Evolutionary conservation across 345 rosid genomes (phyloP).

Genomic region (Populus simonii): DNA sequence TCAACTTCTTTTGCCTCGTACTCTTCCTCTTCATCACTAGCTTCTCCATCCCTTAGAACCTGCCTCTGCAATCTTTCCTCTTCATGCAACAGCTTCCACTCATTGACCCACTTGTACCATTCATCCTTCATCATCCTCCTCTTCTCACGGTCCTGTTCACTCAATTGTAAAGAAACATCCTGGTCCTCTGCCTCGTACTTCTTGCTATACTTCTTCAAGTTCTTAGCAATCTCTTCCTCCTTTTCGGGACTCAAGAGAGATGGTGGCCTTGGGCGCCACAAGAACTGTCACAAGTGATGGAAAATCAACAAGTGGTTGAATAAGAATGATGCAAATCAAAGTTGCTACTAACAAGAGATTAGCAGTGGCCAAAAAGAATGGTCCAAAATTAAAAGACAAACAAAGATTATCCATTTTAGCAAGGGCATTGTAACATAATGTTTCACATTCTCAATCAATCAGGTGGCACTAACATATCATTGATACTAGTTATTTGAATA

Average conservation of each 20-base stretch:
- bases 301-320: not conserved
- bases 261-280: constrained; percentile 93
- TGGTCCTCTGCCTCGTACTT: constrained; percentile 94
- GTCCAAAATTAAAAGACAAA: too few species aligned
- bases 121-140: constrained; percentile 79
- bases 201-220: constrained; percentile 83
- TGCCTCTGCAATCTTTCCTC: constrained; percentile 69
- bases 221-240: constrained; percentile 90
- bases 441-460: not conserved
- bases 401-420: too few species aligned
- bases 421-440: not conserved
- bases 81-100: constrained; percentile 63
- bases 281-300: constrained; percentile 36
- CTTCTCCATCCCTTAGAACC: constrained; percentile 69
- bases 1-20: constrained; percentile 80
- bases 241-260: constrained; percentile 73
- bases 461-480: not conserved
- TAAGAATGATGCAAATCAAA: not conserved
- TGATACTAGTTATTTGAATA: not conserved
- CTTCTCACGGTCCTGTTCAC: constrained; percentile 90
- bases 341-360: too few species aligned
- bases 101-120: constrained; percentile 74
- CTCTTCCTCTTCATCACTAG: constrained; percentile 87
- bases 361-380: too few species aligned
- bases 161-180: constrained; percentile 73